Percentiles rank a stretch among this genome's conserved stretches.
phyloP scores from a whole-genome alignment of 179 eudicot genomes.

The Gypsophila paniculata region DNA sequence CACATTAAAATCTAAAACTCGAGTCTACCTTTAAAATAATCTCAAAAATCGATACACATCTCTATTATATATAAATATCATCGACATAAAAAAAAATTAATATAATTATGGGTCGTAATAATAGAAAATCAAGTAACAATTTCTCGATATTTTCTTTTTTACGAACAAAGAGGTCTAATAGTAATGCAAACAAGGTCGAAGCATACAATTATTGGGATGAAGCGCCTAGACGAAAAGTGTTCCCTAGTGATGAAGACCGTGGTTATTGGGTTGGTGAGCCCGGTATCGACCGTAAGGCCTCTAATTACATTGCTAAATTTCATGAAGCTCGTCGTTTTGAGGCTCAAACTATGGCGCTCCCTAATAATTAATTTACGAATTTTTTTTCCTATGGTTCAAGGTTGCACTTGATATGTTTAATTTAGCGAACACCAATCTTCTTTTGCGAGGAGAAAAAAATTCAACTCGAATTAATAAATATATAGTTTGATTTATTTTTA shows the following conservation, averaged over 20 bases:
- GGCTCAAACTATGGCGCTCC: constrained; percentile 27
- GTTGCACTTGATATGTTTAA: too few relatives aligned
- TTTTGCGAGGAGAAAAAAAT: too few relatives aligned
- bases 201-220: background rate
- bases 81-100: too few relatives aligned
- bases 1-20: too few relatives aligned
- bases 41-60: background rate
- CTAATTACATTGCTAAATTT: constrained; percentile 31
- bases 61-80: too few relatives aligned
- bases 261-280: constrained; percentile 42
- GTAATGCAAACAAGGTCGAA: constrained; percentile 19
- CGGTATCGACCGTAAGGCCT: constrained; percentile 36
- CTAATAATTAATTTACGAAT: background rate
- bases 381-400: too few relatives aligned
- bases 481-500: too few relatives aligned
- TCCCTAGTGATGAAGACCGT: constrained; percentile 40
- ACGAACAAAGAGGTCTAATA: constrained; percentile 16
- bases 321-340: constrained; percentile 32
- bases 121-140: constrained; percentile 16
- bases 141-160: constrained; percentile 22
- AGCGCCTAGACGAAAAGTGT: constrained; percentile 25
- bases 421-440: too few relatives aligned
- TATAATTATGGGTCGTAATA: constrained; percentile 14
- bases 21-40: background rate
- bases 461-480: too few relatives aligned